Evolutionary conservation across 2,329 filamentous ascomycete species (phyloP).

Genomic region (Fusarium continuum): DNA sequence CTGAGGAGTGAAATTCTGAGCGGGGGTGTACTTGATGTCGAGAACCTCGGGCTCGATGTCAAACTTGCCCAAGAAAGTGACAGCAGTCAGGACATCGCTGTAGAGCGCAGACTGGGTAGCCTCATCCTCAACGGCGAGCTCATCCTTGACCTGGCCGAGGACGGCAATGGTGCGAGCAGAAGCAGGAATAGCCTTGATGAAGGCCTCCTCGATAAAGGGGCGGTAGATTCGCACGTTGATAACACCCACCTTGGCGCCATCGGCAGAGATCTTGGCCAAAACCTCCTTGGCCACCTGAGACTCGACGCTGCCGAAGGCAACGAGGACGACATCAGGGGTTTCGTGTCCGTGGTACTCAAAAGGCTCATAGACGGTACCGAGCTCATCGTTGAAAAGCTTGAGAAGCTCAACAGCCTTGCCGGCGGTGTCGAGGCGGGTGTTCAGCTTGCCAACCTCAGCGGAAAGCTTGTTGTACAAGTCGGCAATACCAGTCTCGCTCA

Average conservation of each 20-base stretch:
- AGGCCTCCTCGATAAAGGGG: constrained; percentile 94
- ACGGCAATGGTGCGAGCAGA: constrained; percentile 81
- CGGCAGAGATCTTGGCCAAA: constrained; percentile 73
- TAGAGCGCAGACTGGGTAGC: constrained; percentile 87
- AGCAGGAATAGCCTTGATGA: constrained; percentile 81
- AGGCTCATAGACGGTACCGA: constrained; percentile 90
- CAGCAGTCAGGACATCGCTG: constrained; percentile 86
- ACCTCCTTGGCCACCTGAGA: constrained; percentile 86
- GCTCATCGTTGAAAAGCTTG: constrained; percentile 83
- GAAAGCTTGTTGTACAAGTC: constrained; percentile 74
- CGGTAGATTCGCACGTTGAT: constrained; percentile 94
- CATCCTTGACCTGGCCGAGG: constrained; percentile 85
- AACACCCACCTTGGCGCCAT: constrained; percentile 82
- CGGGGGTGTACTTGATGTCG: constrained; percentile 90
- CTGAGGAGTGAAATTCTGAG: constrained; percentile 64
- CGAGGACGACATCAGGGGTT: constrained; percentile 81
- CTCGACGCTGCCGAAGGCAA: constrained; percentile 93
- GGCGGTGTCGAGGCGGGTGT: constrained; percentile 76
- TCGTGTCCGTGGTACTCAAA: constrained; percentile 95
- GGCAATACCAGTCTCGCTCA: constrained; percentile 75
- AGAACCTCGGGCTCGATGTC: constrained; percentile 70
- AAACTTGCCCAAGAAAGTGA: constrained; percentile 79
- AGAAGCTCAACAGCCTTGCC: constrained; percentile 77
- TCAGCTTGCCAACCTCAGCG: constrained; percentile 67
- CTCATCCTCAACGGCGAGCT: constrained; percentile 76